Evolutionary conservation across 1,284 basidiomycete genomes (phyloP), one percentile per base, ranked within the genome.

Genomic region (Cystobasidium pallidum): DNA sequence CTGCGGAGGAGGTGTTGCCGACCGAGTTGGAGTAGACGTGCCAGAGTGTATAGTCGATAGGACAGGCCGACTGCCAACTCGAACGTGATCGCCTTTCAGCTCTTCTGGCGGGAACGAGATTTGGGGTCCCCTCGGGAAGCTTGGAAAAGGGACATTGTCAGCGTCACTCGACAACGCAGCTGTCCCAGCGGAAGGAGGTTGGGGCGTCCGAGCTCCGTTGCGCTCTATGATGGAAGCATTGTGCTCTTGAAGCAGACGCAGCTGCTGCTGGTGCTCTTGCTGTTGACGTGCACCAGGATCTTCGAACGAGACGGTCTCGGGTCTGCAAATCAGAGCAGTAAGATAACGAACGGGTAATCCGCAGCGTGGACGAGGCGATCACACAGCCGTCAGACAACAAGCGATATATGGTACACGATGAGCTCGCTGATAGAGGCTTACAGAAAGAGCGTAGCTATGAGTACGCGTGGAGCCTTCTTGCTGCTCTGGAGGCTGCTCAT

Each of bases 371-470:
- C 11, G 26, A 43, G 55, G 15, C 34, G 54, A 58, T 34, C 66
- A 39, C 36, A 39, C 57, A 19, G 11, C 17, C 19, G 57, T 19
- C 26, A 32, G 57, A 32, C 30, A 17, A 10, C n/a, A 21, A 41
- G 36, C 36, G 13, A 39, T 24, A 7, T 24, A 15, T 13, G 26
- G 28, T 15, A 17, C 26, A 13, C 8, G 8, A 7, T 41, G 39
- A 41, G 15, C 15, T 15, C 7, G 39, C 15, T 8, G 39, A 15
- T 41, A 41, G n/a, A 41, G 39, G 39, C 68, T 55, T 34, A 71
- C 68, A 71, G 39, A 41, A 71, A 71, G 41, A 71, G 61, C 6
- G 59, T 71, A 26, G 68, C 68, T 47, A 71, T 64, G 39, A 71
- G 68, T 21, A 71, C 68, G 21, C 68, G 43, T 41, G 68, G 68